Evolutionary conservation across 495 filamentous ascomycete genomes (phyloP).

Genomic region (Lasiosphaeris hirsuta): DNA sequence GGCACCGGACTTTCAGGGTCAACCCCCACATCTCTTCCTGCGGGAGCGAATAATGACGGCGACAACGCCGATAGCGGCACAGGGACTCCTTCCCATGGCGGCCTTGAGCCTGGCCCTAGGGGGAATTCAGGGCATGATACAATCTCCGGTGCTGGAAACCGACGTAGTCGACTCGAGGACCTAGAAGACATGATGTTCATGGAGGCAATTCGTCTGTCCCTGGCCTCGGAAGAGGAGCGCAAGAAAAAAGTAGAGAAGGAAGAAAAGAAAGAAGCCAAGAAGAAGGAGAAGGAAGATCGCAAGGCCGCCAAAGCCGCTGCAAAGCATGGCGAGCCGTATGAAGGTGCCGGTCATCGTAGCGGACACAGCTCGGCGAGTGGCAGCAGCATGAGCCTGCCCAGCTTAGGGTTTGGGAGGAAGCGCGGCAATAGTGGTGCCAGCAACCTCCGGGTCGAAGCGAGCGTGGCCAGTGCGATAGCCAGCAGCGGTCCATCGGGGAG

Average conservation of each 20-base stretch:
- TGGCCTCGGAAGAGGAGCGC: slow-evolving; percentile 88
- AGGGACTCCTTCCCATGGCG: slow-evolving; percentile 24
- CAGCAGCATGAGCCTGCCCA: slow-evolving; percentile 48
- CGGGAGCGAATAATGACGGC: slow-evolving; percentile 25
- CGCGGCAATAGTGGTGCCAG: slow-evolving; percentile 54
- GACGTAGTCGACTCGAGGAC: slow-evolving; percentile 73
- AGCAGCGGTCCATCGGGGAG: slow-evolving; percentile 18
- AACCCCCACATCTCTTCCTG: slow-evolving; percentile 26
- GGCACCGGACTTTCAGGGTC: slow-evolving; percentile 40
- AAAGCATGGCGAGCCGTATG: slow-evolving; percentile 51
- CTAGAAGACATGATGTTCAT: slow-evolving; percentile 98
- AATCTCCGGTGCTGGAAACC: slow-evolving; percentile 35
- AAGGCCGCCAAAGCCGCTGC: slow-evolving; percentile 66
- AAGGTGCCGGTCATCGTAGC: slow-evolving; percentile 29
- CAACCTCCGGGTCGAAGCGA: slow-evolving; percentile 46
- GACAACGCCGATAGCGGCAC: slow-evolving; percentile 31
- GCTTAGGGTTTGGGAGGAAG: slow-evolving; percentile 46
- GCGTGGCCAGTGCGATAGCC: slow-evolving; percentile 31
- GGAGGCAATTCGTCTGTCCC: slow-evolving; percentile 85
- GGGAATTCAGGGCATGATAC: slow-evolving; percentile 12
- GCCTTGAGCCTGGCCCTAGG: slow-evolving; percentile 18
- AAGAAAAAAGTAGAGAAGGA: slow-evolving; percentile 79
- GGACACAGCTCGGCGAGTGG: slow-evolving; percentile 47
- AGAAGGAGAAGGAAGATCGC: slow-evolving; percentile 76
- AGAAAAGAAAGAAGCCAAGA: slow-evolving; percentile 73